phyloP scores from a whole-genome alignment of 2,329 filamentous ascomycete genomes.

The Fusarium sp. region DNA sequence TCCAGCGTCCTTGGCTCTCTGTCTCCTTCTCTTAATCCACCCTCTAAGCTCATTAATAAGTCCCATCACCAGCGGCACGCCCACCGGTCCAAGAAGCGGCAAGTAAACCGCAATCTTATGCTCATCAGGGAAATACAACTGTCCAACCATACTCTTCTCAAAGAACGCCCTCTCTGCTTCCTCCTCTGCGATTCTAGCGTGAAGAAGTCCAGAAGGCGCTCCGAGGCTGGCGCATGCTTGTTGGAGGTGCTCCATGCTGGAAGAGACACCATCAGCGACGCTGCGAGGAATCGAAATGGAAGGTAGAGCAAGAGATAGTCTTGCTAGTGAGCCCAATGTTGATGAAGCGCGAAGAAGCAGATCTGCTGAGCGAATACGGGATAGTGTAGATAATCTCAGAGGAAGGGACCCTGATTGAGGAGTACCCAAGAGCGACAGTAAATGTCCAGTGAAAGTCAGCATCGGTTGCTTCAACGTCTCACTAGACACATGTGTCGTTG shows the following conservation, averaged over 20 bases:
- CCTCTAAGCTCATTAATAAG: constrained; percentile 82
- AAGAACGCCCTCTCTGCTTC: constrained; percentile 97
- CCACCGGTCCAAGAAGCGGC: constrained; percentile 88
- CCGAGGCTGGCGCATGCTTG: constrained; percentile 79
- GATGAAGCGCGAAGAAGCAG: constrained; percentile 90
- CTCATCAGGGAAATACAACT: constrained; percentile 98
- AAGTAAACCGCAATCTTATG: constrained; percentile 98
- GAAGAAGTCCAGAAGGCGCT: constrained; percentile 74
- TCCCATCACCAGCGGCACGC: constrained; percentile 87
- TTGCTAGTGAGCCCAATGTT: constrained; percentile 90
- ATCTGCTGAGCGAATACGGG: constrained; percentile 85
- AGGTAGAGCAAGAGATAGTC: constrained; percentile 83
- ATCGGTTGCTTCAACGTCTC: constrained; percentile 81
- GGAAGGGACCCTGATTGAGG: constrained; percentile 86
- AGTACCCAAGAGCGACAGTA: constrained; percentile 87
- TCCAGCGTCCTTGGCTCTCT: constrained; percentile 54
- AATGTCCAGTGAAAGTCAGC: constrained; percentile 89
- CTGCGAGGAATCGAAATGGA: constrained; percentile 91
- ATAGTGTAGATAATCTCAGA: constrained; percentile 83
- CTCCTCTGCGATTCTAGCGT: constrained; percentile 85
- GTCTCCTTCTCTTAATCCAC: constrained; percentile 62
- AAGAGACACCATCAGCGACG: constrained; percentile 86
- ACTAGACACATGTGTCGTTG: constrained; percentile 65
- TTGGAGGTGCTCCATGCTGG: constrained; percentile 81
- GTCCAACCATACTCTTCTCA: constrained; percentile 98